Base-by-base conservation (phyloP, 2,329 filamentous ascomycete species). In the Fusarium setosum region DNA sequence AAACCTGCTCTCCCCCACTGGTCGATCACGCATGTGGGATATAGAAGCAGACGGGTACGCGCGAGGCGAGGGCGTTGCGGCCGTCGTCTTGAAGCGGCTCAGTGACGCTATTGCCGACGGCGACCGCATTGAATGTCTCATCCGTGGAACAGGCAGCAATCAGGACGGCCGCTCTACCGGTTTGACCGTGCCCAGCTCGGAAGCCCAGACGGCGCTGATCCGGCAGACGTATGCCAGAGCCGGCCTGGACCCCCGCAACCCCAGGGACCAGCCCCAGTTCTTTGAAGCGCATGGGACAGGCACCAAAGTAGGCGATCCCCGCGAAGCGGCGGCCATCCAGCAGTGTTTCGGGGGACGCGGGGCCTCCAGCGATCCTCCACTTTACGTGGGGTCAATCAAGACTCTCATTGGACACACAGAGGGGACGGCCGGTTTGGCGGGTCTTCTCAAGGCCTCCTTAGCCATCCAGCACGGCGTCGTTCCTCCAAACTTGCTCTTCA, bases 61-160 rank as follows among this genome's bases (percentile, higher is more conserved):
- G 1, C 60, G 66, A 6, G 85, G 84, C 8, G 86, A 88, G 42
- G 85, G 84, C 2, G 69, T 84, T 6, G 81, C 78, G 0, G 73
- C 76, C 0, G 66, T 87, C 0, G 70, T 86, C 0, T 59, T 88
- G 11, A 88, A 87, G 66, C 69, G 66, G 3, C 73, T 86, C 4
- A 74, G 66, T 12, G 63, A 76, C 1, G 86, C 86, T 0, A 59
- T 86, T 6, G 69, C 5, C 13, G 68, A 76, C 56, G 68, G 70
- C 11, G 70, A 76, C 34, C 20, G 51, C n/a, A 74, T 76, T n/a
- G 52, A 68, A 6, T 58, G 57, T 29, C 29, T 76, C 31, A 54
- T 59, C 37, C 34, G 48, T 9, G 48, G 31, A 23, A 40, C 20
- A 12, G 48, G 34, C 7, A 7, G 21, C 17, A 51, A 51, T 8